Evolutionary conservation across 2,329 filamentous ascomycete genomes (phyloP), one percentile per base, ranked within the genome.

Genomic region (Aspergillus japonicus): DNA sequence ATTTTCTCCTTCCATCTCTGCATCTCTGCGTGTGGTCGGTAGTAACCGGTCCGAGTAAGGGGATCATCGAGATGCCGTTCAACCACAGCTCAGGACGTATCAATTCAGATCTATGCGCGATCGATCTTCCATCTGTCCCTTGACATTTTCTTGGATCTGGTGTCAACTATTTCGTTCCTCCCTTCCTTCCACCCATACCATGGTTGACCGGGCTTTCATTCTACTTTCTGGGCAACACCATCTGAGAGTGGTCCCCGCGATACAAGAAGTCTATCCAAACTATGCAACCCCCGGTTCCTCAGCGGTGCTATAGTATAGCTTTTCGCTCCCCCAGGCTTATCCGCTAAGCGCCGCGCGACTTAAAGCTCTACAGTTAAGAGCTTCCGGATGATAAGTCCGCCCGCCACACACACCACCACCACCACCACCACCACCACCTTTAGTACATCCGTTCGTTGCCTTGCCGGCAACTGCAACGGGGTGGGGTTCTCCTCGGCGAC

Each of bases 401-500:
- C 26, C 42, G 48, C 33, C 48, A 39, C 48, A 26, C 26, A 8
- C 31, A 24, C 31, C 29, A 35, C 39, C 47, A 50, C 54, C 29
- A 35, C 39, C 47, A 50, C 54, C 54, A 47, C 54, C 54, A 47
- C 54, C 54, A 50, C 54, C 47, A 50, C 47, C 48, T 51, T 48
- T 24, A 16, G 31, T 51, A 19, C 50, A 16, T 35, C 12, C 11
- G 33, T 35, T 16, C 33, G 33, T 35, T 35, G 33, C 33, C 11
- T 35, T 35, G 33, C 33, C 14, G 33, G 33, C 14, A 19, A 19
- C 14, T 19, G 39, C 39, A 47, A 39, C 29, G 52, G 57, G 59
- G 61, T 59, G 51, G 62, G 59, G 59, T 59, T 61, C 11, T 35
- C 33, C 54, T 31, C 48, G 47, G 29, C 50, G 59, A 63, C 59